A percentile compares a stretch with the other conserved stretches of the same genome.
Conservation (phyloP, 768 basidiomycete species). For the Termitomyces heimii region DNA sequence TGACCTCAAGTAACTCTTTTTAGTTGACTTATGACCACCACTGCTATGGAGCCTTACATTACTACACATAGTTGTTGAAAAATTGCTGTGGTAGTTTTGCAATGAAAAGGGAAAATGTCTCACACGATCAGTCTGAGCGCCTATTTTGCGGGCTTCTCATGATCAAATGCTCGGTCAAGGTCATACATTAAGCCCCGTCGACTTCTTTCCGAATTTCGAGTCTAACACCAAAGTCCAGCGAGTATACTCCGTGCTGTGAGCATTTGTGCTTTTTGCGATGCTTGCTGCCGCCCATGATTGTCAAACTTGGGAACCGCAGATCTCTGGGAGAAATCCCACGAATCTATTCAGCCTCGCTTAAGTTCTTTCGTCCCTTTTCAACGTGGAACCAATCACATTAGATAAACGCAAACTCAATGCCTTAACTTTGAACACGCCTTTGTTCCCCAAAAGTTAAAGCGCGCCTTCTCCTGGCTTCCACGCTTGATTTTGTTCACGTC, state of each 20-base stretch:
- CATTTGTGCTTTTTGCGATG: too few relatives aligned
- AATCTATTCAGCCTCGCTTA: slow-evolving; percentile 8
- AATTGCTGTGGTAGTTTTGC: neutral
- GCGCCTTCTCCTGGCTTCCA: neutral
- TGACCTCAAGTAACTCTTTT: neutral
- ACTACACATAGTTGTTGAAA: neutral
- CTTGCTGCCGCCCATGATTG: too few relatives aligned
- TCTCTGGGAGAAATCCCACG: too few relatives aligned
- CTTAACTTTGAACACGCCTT: slow-evolving; percentile 1
- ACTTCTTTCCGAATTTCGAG: neutral
- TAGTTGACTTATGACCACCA: neutral
- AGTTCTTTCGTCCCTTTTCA: slow-evolving; percentile 7
- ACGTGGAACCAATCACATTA: slow-evolving; percentile 16
- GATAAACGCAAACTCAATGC: slow-evolving; percentile 14
- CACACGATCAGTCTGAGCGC: neutral
- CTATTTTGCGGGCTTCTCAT: neutral
- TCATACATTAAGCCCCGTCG: neutral
- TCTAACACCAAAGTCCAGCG: neutral
- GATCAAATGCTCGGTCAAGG: neutral
- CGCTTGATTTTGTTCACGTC: neutral
- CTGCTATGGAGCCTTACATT: neutral
- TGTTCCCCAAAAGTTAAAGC: slow-evolving; percentile 5
- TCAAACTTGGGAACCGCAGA: too few relatives aligned
- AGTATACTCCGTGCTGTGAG: too few relatives aligned
- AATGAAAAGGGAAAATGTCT: neutral